Percentiles rank a stretch among this genome's conserved stretches.
Conservation (phyloP, 2,329 filamentous ascomycete species). For the Leptosphaerulina australis region DNA sequence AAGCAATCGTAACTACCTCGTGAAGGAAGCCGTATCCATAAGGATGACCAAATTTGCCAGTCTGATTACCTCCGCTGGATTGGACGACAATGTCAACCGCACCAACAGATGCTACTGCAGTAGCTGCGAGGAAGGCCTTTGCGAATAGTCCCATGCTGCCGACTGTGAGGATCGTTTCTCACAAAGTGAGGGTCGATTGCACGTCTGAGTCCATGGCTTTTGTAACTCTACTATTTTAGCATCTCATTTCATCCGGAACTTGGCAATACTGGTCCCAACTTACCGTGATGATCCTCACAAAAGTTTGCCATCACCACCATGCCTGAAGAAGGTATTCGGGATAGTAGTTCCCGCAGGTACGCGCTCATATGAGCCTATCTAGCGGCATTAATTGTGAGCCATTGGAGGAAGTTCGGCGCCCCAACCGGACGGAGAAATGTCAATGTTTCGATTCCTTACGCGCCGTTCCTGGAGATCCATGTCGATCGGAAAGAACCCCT, state of each 20-base stretch:
- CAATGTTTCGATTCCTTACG: slow-evolving; percentile 9
- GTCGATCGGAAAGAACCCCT: slow-evolving; percentile 16
- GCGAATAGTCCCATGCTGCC: slow-evolving; percentile 31
- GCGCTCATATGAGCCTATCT: background rate
- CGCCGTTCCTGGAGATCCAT: slow-evolving; percentile 15
- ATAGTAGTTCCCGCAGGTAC: slow-evolving; percentile 13
- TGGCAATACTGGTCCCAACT: slow-evolving; percentile 7
- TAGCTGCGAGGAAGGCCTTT: slow-evolving; percentile 28
- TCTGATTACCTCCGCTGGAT: slow-evolving; percentile 36
- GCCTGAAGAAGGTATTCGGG: slow-evolving; percentile 10
- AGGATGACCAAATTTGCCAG: slow-evolving; percentile 37
- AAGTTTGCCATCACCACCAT: slow-evolving; percentile 6
- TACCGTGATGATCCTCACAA: slow-evolving; percentile 16
- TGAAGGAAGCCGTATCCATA: slow-evolving; percentile 43
- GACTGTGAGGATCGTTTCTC: slow-evolving; percentile 19
- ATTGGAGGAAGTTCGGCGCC: slow-evolving; percentile 34
- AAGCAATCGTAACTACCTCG: slow-evolving; percentile 24
- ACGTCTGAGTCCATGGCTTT: slow-evolving; percentile 5
- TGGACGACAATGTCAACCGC: slow-evolving; percentile 37
- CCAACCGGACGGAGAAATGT: slow-evolving; percentile 29
- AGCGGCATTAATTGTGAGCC: slow-evolving; percentile 9
- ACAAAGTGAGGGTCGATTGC: slow-evolving; percentile 8
- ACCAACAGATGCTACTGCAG: slow-evolving; percentile 28
- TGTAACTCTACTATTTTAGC: slow-evolving; percentile 5
- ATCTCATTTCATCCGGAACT: slow-evolving; percentile 8